Conservation (phyloP, 345 rosid genomes). For the Eucalyptus paniculata region DNA sequence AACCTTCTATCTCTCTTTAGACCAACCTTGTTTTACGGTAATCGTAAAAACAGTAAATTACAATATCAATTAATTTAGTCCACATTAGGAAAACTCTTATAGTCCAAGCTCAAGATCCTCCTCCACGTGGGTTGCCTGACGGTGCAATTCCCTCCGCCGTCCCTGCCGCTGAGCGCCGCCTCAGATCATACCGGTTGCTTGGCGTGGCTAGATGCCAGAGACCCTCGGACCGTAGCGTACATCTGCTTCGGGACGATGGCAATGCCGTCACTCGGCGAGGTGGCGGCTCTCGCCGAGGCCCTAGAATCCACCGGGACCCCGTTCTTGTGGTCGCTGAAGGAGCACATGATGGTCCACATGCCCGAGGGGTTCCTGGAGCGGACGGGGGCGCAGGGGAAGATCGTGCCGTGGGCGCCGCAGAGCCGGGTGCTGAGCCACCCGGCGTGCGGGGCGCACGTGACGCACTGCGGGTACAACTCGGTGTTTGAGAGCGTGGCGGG, state of each 20-base stretch:
- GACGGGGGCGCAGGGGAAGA: conserved; percentile 15
- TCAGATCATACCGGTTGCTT: conserved; percentile 29
- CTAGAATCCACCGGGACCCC: conserved; percentile 20
- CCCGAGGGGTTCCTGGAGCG: conserved; percentile 18
- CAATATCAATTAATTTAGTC: too few relatives aligned
- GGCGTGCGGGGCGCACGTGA: conserved; percentile 22
- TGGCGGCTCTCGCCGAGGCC: conserved; percentile 39
- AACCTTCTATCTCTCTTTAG: too few relatives aligned
- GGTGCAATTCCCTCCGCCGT: neutral
- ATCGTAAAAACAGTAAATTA: too few relatives aligned
- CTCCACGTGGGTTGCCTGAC: neutral
- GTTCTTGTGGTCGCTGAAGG: conserved; percentile 10
- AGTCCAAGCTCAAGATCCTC: neutral
- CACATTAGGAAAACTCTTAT: too few relatives aligned
- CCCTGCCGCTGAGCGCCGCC: neutral
- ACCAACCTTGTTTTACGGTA: too few relatives aligned
- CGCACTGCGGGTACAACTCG: conserved; percentile 44
- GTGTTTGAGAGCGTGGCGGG: conserved; percentile 31
- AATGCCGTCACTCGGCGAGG: conserved; percentile 18
- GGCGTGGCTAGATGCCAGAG: conserved; percentile 33
- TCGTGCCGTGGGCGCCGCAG: conserved; percentile 56
- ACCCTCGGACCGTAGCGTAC: conserved; percentile 25
- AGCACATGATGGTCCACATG: neutral
- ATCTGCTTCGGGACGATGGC: conserved; percentile 43
- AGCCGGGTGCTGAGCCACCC: conserved; percentile 20